phyloP scores from a whole-genome alignment of 2,329 filamentous ascomycete genomes.

The Fusarium pilosicola region DNA sequence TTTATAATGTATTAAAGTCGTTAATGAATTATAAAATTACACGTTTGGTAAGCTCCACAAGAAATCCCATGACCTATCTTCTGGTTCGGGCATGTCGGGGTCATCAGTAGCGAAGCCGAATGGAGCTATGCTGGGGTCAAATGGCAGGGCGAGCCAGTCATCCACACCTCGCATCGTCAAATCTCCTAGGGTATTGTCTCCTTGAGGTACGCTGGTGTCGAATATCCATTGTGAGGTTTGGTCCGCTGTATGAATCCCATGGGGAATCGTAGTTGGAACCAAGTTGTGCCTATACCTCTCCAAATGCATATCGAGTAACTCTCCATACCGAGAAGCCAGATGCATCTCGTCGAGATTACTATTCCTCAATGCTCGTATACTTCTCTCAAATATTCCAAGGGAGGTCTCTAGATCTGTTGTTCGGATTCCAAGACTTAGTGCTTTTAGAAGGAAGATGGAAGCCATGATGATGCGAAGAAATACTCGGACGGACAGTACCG shows the following conservation, averaged over 20 bases:
- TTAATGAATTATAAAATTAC: not conserved
- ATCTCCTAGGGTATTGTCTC: fast-evolving
- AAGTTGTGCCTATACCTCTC: conserved; percentile 15
- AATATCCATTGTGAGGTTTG: not conserved
- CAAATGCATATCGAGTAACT: conserved; percentile 20
- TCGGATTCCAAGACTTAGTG: conserved; percentile 15
- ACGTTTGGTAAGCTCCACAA: not conserved
- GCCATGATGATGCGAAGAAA: conserved; percentile 64
- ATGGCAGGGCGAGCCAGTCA: not conserved
- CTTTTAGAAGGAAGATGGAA: conserved; percentile 63
- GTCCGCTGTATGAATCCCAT: not conserved
- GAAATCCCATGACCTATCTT: not conserved
- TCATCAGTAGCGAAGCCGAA: not conserved
- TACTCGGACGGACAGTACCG: conserved; percentile 62
- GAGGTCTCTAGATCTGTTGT: conserved; percentile 19
- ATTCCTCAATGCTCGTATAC: conserved; percentile 6
- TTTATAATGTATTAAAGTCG: no score
- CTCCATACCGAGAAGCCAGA: conserved; percentile 22
- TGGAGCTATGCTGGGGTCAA: not conserved
- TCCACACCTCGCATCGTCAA: not conserved
- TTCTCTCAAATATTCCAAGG: conserved; percentile 6
- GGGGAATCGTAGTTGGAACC: conserved; percentile 11
- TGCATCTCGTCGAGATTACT: conserved; percentile 32
- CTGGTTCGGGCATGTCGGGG: not conserved
- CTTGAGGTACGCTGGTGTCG: not conserved